Evolutionary conservation across 768 basidiomycete genomes (phyloP).

Genomic region (Leucocoprinus sp.): DNA sequence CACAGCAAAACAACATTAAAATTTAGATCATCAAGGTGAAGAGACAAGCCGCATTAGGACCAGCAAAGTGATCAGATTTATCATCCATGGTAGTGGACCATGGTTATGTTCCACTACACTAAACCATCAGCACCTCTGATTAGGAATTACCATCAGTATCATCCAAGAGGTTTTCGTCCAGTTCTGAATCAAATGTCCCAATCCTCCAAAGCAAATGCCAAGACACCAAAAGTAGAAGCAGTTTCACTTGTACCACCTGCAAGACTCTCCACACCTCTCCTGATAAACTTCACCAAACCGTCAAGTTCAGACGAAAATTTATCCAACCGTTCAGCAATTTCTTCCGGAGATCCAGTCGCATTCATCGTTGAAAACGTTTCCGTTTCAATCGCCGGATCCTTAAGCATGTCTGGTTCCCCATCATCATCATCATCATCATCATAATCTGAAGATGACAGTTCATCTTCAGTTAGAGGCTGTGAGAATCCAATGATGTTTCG

Average conservation of each 20-base stretch:
- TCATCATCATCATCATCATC: constrained; percentile 36
- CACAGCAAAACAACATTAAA: too few relatives aligned
- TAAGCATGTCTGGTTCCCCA: constrained; percentile 16
- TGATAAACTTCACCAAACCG: constrained; percentile 58
- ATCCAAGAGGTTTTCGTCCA: background rate
- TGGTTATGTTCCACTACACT: too few relatives aligned
- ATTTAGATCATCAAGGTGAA: too few relatives aligned
- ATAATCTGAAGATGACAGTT: constrained; percentile 31
- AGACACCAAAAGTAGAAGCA: constrained; percentile 56
- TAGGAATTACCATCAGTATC: too few relatives aligned
- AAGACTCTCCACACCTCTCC: constrained; percentile 62
- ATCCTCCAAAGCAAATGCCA: constrained; percentile 73
- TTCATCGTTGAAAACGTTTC: constrained; percentile 35
- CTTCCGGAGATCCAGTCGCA: constrained; percentile 33
- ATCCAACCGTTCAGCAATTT: constrained; percentile 43
- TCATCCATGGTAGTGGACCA: too few relatives aligned
- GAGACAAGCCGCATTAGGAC: too few relatives aligned
- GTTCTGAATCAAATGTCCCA: constrained; percentile 50
- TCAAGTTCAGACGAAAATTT: constrained; percentile 65
- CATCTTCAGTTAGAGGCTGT: constrained; percentile 22
- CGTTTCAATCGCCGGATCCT: constrained; percentile 9
- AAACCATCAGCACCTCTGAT: too few relatives aligned
- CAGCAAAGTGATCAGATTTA: too few relatives aligned
- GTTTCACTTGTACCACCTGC: constrained; percentile 54
- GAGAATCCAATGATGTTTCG: constrained; percentile 59